Base-by-base conservation (phyloP, 352 stramenopile species). In the Globisporangium uncinulatum region DNA sequence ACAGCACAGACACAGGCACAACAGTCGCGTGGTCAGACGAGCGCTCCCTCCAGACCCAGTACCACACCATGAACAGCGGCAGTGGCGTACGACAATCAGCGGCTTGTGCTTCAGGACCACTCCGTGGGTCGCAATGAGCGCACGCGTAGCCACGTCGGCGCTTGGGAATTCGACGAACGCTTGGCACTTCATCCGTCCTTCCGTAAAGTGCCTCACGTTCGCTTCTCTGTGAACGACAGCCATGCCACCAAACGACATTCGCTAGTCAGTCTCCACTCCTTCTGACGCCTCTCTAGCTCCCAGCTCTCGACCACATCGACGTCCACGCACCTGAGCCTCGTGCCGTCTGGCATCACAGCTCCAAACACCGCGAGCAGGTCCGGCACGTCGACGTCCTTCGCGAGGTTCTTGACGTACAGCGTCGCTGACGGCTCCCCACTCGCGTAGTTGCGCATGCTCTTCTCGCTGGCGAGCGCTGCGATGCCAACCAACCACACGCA, bases 361-460 rank as follows among this genome's bases (percentile, higher is more conserved):
- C 72, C 65, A 63, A 90, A 88, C 36, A 90, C 58, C 43, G 64
- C 53, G n/a, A 52, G 50, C 17, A 90, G 59, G 31, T 88, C 78
- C 31, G 46, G 50, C 24, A 75, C 51, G 15, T 74, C 42, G 17
- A 92, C 68, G 10, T 64, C 64, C 44, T 76, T 82, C 10, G 83
- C 67, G 20, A 95, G 67, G 61, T 95, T 95, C 65, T 93, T 95
- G 42, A 93, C 69, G 60, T 93, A 95, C 1, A 95, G 65, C 20
- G 79, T 79, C 11, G 57, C 47, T 1, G 77, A 87, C 15, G 73
- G 64, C 6, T 80, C 66, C 6, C 81, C 81, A 6, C 65, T 68
- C 21, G 72, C 46, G 49, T 95, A 95, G 8, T 79, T 88, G 37
- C 73, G 78, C 79, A 92, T 90, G 2, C 63, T 71, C 54, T 87